Evolutionary conservation across 148 eudicot species (phyloP).

Genomic region (Vaccinium corymbosum): DNA sequence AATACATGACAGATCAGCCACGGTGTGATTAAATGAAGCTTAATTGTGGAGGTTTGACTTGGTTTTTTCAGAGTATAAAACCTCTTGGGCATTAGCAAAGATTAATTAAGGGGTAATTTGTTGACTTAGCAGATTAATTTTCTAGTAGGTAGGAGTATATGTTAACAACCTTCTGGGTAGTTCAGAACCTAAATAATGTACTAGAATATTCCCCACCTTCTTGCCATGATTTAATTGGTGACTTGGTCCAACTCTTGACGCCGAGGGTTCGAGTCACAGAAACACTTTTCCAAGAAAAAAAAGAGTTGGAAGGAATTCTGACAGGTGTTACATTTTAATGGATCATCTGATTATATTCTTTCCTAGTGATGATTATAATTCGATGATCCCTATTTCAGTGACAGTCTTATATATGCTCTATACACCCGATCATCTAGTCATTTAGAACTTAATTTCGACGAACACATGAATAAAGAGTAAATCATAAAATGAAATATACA

Average conservation of each 20-base stretch:
- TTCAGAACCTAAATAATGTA: neutral
- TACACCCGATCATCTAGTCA: neutral
- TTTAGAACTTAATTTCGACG: neutral
- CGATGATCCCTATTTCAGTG: neutral
- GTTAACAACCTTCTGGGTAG: neutral
- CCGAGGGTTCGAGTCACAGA: neutral
- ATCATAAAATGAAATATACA: neutral
- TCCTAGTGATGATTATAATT: no score
- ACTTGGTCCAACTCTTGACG: neutral
- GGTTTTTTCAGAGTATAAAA: neutral
- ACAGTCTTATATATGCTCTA: neutral
- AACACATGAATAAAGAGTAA: neutral
- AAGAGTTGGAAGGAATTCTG: no score
- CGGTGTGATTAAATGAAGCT: neutral
- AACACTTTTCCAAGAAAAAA: no score
- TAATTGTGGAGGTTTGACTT: neutral
- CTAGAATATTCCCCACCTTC: neutral
- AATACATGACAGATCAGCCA: constrained; percentile 6
- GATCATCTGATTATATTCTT: no score
- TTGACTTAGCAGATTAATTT: neutral
- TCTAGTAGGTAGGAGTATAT: neutral
- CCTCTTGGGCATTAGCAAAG: neutral
- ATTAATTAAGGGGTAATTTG: neutral
- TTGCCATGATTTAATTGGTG: neutral
- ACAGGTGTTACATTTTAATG: no score